Evolutionary conservation across 306 rosid genomes (phyloP).

Genomic region (Ormosia emarginata): DNA sequence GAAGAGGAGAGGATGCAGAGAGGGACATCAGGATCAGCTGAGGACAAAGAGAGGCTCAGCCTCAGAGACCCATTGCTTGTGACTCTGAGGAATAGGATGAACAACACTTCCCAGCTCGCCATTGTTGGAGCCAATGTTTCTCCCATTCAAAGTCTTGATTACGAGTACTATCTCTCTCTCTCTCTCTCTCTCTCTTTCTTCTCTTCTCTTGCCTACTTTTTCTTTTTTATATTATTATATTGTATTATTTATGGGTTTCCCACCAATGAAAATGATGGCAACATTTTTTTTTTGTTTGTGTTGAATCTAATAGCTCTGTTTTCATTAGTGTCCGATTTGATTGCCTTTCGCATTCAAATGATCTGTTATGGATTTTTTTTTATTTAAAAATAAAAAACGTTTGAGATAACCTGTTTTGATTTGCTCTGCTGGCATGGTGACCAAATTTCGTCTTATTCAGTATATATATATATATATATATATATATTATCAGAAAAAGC

Average conservation of each 20-base stretch:
- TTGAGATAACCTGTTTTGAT: not conserved
- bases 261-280: no score
- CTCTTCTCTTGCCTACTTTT: not conserved
- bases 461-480: no score
- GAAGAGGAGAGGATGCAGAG: not conserved
- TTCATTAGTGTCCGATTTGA: no score
- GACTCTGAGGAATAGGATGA: conserved; percentile 19
- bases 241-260: no score
- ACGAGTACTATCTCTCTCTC: conserved; percentile 35
- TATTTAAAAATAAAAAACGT: no score
- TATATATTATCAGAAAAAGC: not conserved
- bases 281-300: not conserved
- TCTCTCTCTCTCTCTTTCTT: not conserved
- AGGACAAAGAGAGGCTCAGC: not conserved
- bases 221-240: no score
- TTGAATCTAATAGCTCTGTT: no score
- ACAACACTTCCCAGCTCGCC: conserved; percentile 61
- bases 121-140: conserved; percentile 60
- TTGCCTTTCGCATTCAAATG: no score
- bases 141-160: conserved; percentile 69
- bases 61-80: conserved; percentile 37
- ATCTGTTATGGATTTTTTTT: no score
- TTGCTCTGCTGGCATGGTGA: not conserved
- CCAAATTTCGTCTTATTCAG: not conserved
- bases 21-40: not conserved